A percentile compares a stretch with the other conserved stretches of the same genome.
phyloP scores from a whole-genome alignment of 2,329 filamentous ascomycete species.

The Thielaviopsis euricoi region DNA sequence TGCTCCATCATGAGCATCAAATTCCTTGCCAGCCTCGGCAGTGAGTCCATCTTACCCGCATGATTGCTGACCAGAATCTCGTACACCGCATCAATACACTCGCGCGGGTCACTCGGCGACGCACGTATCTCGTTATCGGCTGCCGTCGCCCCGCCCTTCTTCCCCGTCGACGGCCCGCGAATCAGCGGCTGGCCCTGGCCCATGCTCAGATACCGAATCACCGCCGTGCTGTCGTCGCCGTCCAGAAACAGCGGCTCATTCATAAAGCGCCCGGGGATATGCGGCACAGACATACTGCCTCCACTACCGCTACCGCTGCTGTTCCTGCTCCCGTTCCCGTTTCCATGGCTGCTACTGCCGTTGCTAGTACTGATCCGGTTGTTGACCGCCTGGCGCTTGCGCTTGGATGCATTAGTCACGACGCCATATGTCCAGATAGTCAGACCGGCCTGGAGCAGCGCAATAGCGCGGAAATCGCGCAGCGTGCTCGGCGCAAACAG shows the following conservation, averaged over 20 bases:
- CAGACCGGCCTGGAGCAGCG: conserved; percentile 50
- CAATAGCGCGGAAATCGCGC: conserved; percentile 51
- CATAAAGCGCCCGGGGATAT: conserved; percentile 17
- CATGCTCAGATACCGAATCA: conserved; percentile 39
- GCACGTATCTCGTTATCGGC: conserved; percentile 17
- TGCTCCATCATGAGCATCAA: conserved; percentile 46
- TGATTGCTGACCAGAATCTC: conserved; percentile 40
- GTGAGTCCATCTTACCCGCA: conserved; percentile 22
- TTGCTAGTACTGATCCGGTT: no score
- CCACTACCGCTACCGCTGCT: conserved; percentile 6
- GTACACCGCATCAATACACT: conserved; percentile 41
- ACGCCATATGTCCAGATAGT: conserved; percentile 56
- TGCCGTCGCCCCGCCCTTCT: neutral
- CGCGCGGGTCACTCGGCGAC: conserved; percentile 36
- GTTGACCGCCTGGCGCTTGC: conserved; percentile 21
- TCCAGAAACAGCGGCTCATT: conserved; percentile 36
- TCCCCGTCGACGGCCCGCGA: conserved; percentile 17
- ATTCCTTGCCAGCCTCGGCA: conserved; percentile 51
- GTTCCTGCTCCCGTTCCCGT: neutral
- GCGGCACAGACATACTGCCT: conserved; percentile 10
- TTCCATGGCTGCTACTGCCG: no score
- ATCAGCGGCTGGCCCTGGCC: conserved; percentile 38
- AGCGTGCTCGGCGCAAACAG: conserved; percentile 35
- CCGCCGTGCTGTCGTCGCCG: conserved; percentile 31
- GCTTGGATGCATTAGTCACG: conserved; percentile 22